phyloP scores from a whole-genome alignment of 306 rosid genomes.

The Casuarina equisetifolia region DNA sequence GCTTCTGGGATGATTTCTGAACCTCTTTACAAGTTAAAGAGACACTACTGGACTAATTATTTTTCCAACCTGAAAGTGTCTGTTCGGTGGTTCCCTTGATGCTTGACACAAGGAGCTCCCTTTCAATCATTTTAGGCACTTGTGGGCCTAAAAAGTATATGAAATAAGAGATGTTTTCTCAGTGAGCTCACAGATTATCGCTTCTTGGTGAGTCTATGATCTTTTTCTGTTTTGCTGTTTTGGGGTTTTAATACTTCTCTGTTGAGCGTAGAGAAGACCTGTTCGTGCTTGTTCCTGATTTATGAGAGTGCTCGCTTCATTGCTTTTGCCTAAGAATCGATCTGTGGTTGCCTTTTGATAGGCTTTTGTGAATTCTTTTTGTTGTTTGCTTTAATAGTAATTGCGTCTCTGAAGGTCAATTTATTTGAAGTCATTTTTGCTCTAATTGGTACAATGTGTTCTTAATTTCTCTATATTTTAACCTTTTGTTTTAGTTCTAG shows the following conservation, averaged over 20 bases:
- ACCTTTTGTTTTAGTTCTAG: constrained; percentile 20
- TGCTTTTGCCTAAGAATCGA: constrained; percentile 29
- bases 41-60: constrained; percentile 37
- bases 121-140: constrained; percentile 49
- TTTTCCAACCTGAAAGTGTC: constrained; percentile 45
- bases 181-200: constrained; percentile 27
- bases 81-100: constrained; percentile 71
- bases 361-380: constrained; percentile 29
- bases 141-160: constrained; percentile 30
- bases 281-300: constrained; percentile 1
- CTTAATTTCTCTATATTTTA: constrained; percentile 29
- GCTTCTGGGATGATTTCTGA: constrained; percentile 31
- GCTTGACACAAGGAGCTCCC: constrained; percentile 62
- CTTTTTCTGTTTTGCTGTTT: constrained; percentile 22
- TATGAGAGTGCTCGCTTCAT: neutral
- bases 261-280: constrained; percentile 12
- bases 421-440: neutral
- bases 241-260: constrained; percentile 17
- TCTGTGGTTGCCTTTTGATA: constrained; percentile 31
- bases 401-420: constrained; percentile 1
- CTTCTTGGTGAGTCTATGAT: constrained; percentile 35
- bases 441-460: constrained; percentile 15
- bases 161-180: constrained; percentile 43
- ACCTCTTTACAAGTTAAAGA: constrained; percentile 44
- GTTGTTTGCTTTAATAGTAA: constrained; percentile 11